Evolutionary conservation across 108 stramenopile genomes (phyloP).

Genomic region (Seminavis robusta): DNA sequence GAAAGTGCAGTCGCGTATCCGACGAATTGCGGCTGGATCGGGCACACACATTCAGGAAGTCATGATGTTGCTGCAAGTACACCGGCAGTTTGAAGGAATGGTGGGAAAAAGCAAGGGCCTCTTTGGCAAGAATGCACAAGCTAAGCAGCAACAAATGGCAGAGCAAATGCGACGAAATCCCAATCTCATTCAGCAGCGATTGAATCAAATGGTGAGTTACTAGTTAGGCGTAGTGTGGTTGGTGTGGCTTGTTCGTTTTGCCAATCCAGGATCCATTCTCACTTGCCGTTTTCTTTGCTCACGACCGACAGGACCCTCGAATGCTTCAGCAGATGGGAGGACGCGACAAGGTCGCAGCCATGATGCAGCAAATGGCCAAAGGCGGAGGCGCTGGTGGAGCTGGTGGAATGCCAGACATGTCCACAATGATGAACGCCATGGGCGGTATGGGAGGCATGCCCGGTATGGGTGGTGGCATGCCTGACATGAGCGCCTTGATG

Average conservation of each 20-base stretch:
- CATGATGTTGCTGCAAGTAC: constrained; percentile 72
- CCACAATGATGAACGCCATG: constrained; percentile 50
- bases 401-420: constrained; percentile 64
- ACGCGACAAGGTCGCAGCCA: constrained; percentile 31
- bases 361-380: constrained; percentile 71
- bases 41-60: constrained; percentile 89
- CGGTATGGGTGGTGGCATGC: constrained; percentile 54
- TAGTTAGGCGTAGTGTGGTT: too few relatives aligned
- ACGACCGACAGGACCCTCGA: too few relatives aligned
- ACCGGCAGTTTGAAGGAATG: constrained; percentile 91
- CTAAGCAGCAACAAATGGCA: constrained; percentile 67
- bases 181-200: constrained; percentile 67
- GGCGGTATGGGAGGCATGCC: constrained; percentile 51
- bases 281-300: too few relatives aligned
- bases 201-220: constrained; percentile 84
- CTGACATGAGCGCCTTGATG: constrained; percentile 46
- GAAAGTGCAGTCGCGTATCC: constrained; percentile 52
- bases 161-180: constrained; percentile 86
- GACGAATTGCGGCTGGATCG: constrained; percentile 89
- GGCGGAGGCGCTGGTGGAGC: constrained; percentile 36
- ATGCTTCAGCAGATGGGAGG: constrained; percentile 86
- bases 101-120: constrained; percentile 89
- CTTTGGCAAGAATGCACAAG: constrained; percentile 74
- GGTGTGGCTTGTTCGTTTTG: too few relatives aligned
- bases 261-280: too few relatives aligned